Evolutionary conservation across 805 yeast genomes (phyloP).

Genomic region (Candida bentonensis): DNA sequence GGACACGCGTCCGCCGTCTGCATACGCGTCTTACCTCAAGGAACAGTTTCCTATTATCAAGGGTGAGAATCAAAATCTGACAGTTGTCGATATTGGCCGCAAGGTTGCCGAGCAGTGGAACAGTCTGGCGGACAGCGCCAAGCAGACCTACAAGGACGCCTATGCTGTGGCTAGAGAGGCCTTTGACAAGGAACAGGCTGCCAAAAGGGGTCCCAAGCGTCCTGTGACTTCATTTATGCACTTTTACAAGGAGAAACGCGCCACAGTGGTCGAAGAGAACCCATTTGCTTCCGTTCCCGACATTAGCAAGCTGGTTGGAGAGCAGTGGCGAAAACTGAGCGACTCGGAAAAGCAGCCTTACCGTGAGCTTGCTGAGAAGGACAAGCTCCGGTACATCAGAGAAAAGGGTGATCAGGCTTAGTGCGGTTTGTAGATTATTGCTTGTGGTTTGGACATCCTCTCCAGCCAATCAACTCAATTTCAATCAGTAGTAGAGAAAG

Average conservation of each 20-base stretch:
- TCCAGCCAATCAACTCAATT: too few relatives aligned
- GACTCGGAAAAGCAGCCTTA: conserved; percentile 79
- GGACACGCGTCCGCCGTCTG: conserved; percentile 94
- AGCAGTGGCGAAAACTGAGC: conserved; percentile 84
- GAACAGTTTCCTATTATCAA: conserved; percentile 93
- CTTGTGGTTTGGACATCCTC: too few relatives aligned
- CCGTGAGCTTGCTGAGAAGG: conserved; percentile 86
- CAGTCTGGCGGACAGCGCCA: conserved; percentile 69
- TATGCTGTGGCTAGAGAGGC: conserved; percentile 96
- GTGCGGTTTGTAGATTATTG: too few relatives aligned
- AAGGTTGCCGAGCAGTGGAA: conserved; percentile 95
- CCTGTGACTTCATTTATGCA: conserved; percentile 97
- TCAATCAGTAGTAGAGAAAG: too few relatives aligned
- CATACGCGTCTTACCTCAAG: conserved; percentile 97
- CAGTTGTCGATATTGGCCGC: conserved; percentile 89
- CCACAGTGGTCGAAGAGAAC: conserved; percentile 86
- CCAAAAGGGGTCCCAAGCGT: conserved; percentile 97
- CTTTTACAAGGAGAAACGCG: conserved; percentile 96
- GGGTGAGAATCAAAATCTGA: conserved; percentile 90
- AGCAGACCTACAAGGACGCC: conserved; percentile 79
- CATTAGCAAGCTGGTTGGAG: conserved; percentile 91
- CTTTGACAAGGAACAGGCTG: conserved; percentile 44
- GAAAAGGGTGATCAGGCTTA: conserved; percentile 73
- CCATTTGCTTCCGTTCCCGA: conserved; percentile 91
- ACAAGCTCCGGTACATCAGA: conserved; percentile 94